Conservation (phyloP, 202 grass and related monocot genomes). For the Bolboschoenoplectus hybrid region DNA sequence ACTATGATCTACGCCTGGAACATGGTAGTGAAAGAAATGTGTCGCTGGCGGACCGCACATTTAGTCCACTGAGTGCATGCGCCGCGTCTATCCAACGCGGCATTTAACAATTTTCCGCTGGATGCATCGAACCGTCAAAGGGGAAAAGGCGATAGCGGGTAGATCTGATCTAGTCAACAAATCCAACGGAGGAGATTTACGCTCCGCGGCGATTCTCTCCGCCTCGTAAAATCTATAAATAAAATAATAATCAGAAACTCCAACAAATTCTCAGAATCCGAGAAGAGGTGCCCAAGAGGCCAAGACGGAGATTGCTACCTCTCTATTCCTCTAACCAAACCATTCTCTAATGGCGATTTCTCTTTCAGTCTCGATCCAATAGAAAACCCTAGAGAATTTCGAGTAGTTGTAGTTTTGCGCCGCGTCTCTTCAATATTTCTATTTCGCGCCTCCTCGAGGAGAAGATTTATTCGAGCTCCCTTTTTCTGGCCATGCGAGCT, state of each 20-base stretch:
- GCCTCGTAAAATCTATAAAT: conserved; percentile 32
- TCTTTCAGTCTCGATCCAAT: conserved; percentile 42
- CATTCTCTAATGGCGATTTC: conserved; percentile 21
- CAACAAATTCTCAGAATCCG: conserved; percentile 24
- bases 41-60: neutral
- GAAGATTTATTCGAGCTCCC: conserved; percentile 37
- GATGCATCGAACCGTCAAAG: neutral
- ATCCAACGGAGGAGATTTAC: conserved; percentile 17
- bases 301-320: neutral
- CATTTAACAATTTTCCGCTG: neutral
- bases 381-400: conserved; percentile 48
- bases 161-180: conserved; percentile 27
- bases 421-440: neutral
- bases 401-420: neutral
- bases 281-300: conserved; percentile 4
- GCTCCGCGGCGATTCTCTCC: conserved; percentile 10
- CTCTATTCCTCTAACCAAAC: conserved; percentile 5
- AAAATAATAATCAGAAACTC: conserved; percentile 4
- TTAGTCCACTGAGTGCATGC: neutral
- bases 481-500: conserved; percentile 39
- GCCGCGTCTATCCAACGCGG: neutral
- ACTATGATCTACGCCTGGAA: neutral
- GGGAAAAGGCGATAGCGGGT: neutral
- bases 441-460: conserved; percentile 26
- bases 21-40: neutral